Percentiles rank a stretch among this genome's conserved stretches.
Evolutionary conservation across 202 grass and related monocot genomes (phyloP).

Genomic region (Miscanthus sacchariflorus): DNA sequence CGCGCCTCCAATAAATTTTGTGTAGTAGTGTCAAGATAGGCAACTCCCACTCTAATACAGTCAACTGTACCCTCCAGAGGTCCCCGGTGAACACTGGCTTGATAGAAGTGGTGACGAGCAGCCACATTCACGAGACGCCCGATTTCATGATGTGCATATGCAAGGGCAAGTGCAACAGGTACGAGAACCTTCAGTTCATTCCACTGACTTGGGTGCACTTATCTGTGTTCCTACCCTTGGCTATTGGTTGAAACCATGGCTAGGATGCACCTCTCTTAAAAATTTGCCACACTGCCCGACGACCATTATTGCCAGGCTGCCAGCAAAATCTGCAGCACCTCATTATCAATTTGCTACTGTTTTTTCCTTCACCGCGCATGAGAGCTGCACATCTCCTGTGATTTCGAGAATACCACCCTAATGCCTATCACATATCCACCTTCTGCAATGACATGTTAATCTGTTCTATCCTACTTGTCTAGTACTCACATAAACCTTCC

Average conservation of each 20-base stretch:
- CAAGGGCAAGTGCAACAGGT: slow-evolving; percentile 31
- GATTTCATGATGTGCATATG: slow-evolving; percentile 10
- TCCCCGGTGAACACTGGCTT: background rate
- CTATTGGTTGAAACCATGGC: background rate
- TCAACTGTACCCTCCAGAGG: slow-evolving; percentile 32
- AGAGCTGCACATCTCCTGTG: background rate
- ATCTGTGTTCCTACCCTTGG: background rate
- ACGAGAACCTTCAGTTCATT: background rate
- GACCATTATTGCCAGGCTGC: background rate
- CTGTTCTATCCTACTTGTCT: slow-evolving; percentile 15
- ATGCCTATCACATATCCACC: background rate
- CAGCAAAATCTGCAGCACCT: background rate
- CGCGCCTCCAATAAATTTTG: no score
- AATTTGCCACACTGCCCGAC: slow-evolving; percentile 6
- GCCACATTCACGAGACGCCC: slow-evolving; percentile 33
- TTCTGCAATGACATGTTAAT: slow-evolving; percentile 25
- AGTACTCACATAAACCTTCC: background rate
- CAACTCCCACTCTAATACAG: slow-evolving; percentile 19
- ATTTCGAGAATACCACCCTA: background rate
- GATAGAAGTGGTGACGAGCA: slow-evolving; percentile 37
- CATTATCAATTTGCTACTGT: background rate
- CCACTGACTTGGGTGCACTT: background rate
- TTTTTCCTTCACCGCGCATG: background rate
- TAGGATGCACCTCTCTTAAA: background rate
- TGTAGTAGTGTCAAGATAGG: slow-evolving; percentile 33